Base-by-base conservation (phyloP, 2,329 filamentous ascomycete genomes). In the Tothia fuscella region DNA sequence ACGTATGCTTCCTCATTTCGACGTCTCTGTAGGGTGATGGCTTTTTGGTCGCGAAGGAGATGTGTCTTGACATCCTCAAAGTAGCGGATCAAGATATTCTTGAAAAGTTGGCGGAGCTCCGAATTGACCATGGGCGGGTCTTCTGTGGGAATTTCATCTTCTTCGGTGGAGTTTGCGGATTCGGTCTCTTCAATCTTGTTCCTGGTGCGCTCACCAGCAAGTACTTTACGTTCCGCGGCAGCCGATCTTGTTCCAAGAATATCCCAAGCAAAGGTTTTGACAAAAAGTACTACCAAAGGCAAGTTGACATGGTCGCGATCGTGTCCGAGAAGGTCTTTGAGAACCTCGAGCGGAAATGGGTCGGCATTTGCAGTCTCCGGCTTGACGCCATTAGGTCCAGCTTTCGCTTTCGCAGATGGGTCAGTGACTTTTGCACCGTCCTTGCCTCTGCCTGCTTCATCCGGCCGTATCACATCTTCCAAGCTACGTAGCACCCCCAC, bases 1-100 rank as follows among this genome's bases (percentile, higher is more conserved):
- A 98, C 89, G 53, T 98, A 98, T 5, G 89, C 91, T 61, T 98
- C 91, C 1, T 91, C 89, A 62, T 98, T 98, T 51, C 89, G 87
- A 48, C 87, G 84, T 41, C 84, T 86, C 63, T 98, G 91, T 20
- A 75, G 78, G 41, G 79, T 75, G 30, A 98, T 80, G 30, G 82
- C 80, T 59, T 93, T 91, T 58, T 98, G 91, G 53, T 96, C 87
- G n/a, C 84, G 80, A 22, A 88, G 60, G 22, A 98, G 71, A 54
- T 96, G 91, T 13, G 73, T 69, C 55, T 93, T 94, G 50, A 96
- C 84, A 56, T 94, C 88, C 42, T 95, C 85, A 50, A 96, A 84
- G 54, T 98, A 98, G 24, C 83, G 80, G 45, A 72, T 80, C 21
- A 98, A 65, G 22, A 98, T 79, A 49, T 82, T 93, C 48, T 73